These are phyloP conservation scores for Epichloe brachyelytri DNA, from an alignment of 2,329 filamentous ascomycete genomes.

Conservation along the genomic window DNA sequence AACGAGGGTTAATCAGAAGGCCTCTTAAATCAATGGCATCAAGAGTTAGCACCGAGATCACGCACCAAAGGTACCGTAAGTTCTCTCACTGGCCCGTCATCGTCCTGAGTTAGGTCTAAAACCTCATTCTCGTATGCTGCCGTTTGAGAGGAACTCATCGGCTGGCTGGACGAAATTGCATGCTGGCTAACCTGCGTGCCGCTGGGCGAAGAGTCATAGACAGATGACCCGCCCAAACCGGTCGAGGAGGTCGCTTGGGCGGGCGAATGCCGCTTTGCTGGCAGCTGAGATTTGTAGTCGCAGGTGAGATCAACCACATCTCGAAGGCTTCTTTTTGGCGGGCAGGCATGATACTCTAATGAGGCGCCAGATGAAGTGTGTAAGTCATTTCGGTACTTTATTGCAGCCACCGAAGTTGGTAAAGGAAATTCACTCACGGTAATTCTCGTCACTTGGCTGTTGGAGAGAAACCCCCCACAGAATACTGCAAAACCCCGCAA, in stretches of 20 bases:
- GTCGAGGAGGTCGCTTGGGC: constrained; percentile 6
- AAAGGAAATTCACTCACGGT: background rate
- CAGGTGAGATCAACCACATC: constrained; percentile 30
- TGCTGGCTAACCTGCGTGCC: constrained; percentile 4
- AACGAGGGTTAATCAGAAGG: background rate
- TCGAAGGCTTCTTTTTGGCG: constrained; percentile 19
- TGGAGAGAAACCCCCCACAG: too few relatives aligned
- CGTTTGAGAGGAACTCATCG: constrained; percentile 2
- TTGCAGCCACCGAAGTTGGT: background rate
- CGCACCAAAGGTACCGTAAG: constrained; percentile 35
- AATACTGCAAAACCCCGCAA: background rate
- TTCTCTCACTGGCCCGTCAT: constrained; percentile 28
- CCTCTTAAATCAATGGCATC: background rate
- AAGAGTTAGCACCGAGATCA: background rate
- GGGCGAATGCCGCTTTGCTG: constrained; percentile 15
- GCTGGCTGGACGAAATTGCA: constrained; percentile 3
- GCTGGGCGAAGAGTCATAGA: constrained; percentile 5
- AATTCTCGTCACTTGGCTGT: too few relatives aligned
- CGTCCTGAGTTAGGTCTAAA: constrained; percentile 31
- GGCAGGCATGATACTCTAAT: constrained; percentile 5
- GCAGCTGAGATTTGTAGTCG: constrained; percentile 16
- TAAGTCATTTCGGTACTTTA: background rate
- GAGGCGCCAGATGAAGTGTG: background rate
- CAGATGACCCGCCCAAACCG: constrained; percentile 11
- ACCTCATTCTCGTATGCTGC: constrained; percentile 22